Percentiles rank a stretch among this genome's conserved stretches.
Conservation (phyloP, 805 yeast genomes). For the Candida silvicultrix region DNA sequence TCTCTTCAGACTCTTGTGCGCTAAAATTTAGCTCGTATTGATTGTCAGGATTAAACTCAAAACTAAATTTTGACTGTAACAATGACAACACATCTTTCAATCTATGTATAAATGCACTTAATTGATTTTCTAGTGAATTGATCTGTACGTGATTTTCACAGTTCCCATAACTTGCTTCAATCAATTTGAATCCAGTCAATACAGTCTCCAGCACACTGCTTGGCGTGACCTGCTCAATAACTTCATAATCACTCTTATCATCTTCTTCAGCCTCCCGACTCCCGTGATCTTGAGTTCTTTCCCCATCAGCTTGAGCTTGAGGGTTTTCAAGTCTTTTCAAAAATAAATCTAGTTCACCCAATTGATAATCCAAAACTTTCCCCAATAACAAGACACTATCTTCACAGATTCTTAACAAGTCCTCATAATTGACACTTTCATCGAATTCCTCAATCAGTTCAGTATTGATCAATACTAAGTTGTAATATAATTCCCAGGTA, state of each 20-base stretch:
- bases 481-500: constrained; percentile 23
- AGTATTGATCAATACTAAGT: constrained; percentile 15
- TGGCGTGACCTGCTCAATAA: constrained; percentile 21
- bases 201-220: constrained; percentile 14
- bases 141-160: constrained; percentile 6
- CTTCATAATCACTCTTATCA: constrained; percentile 10
- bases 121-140: background rate
- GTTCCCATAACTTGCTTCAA: constrained; percentile 8
- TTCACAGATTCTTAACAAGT: constrained; percentile 3
- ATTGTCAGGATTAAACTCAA: background rate
- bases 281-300: constrained; percentile 7
- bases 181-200: constrained; percentile 6
- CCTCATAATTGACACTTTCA: constrained; percentile 12
- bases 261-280: constrained; percentile 8
- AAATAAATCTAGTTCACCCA: constrained; percentile 14
- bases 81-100: background rate
- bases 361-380: constrained; percentile 10
- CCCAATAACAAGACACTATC: constrained; percentile 6
- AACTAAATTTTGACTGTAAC: constrained; percentile 3
- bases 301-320: constrained; percentile 9
- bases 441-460: constrained; percentile 9
- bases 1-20: constrained; percentile 9
- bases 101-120: background rate
- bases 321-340: constrained; percentile 10
- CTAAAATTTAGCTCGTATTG: constrained; percentile 4